Conservation (phyloP, 129 eudicot species). For the Artemisia annua region DNA sequence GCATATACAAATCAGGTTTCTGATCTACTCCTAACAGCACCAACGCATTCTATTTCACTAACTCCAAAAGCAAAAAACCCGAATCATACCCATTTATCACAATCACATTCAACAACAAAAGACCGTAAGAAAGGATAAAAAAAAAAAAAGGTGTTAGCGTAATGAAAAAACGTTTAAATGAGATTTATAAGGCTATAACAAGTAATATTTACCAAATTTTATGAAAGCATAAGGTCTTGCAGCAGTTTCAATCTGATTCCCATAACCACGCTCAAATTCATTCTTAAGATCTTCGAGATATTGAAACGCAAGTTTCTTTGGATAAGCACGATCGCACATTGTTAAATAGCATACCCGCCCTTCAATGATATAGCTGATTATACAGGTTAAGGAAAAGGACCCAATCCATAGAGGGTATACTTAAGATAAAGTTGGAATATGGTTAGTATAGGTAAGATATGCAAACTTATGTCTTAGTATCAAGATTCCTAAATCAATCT, state of each 20-base stretch:
- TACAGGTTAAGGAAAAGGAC: slow-evolving; percentile 54
- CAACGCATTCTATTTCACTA: too few species aligned
- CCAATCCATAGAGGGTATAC: not conserved
- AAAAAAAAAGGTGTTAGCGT: not conserved
- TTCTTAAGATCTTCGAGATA: slow-evolving; percentile 93
- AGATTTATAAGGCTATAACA: not conserved
- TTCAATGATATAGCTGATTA: slow-evolving; percentile 79
- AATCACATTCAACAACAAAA: not conserved
- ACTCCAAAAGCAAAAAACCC: too few species aligned
- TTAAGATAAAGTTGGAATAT: not conserved
- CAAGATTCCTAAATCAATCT: slow-evolving; percentile 14
- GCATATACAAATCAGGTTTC: too few species aligned
- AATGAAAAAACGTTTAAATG: not conserved
- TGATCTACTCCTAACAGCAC: too few species aligned
- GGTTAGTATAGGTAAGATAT: not conserved
- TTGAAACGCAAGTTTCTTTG: slow-evolving; percentile 97
- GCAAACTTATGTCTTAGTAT: not conserved
- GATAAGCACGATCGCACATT: slow-evolving; percentile 99
- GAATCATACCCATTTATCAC: not conserved
- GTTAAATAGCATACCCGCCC: slow-evolving; percentile 96
- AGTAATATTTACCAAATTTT: slow-evolving; percentile 66
- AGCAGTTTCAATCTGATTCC: slow-evolving; percentile 97
- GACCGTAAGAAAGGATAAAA: slow-evolving; percentile 50
- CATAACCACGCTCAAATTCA: slow-evolving; percentile 94
- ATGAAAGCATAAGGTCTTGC: slow-evolving; percentile 98